phyloP scores from a whole-genome alignment of 257 asterid genomes.

The Sherardia arvensis region DNA sequence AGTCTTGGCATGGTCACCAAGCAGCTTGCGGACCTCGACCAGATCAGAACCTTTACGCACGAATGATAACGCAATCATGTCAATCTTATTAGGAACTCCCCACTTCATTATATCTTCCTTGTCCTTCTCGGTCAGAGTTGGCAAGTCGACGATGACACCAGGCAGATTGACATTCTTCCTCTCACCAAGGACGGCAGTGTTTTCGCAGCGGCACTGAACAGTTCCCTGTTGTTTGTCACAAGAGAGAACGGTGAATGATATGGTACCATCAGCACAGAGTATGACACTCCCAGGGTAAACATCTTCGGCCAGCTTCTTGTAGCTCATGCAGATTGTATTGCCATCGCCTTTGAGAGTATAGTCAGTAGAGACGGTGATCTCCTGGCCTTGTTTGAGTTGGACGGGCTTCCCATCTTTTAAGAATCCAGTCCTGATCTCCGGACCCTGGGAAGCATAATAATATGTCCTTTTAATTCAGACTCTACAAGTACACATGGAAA shows the following conservation, averaged over 20 bases:
- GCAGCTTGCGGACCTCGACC: constrained; percentile 28
- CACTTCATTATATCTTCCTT: constrained; percentile 30
- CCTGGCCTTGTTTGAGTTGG: constrained; percentile 32
- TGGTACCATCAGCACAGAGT: constrained; percentile 37
- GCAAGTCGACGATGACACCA: constrained; percentile 28
- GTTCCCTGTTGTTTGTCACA: constrained; percentile 18
- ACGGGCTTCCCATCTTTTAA: constrained; percentile 28
- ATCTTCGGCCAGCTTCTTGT: constrained; percentile 33
- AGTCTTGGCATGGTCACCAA: constrained; percentile 22
- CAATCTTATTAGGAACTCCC: constrained; percentile 35
- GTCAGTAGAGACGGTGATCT: constrained; percentile 33
- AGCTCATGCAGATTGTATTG: constrained; percentile 33
- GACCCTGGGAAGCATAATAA: constrained; percentile 30
- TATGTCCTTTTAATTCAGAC: no score
- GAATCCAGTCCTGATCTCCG: constrained; percentile 35
- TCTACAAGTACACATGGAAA: no score
- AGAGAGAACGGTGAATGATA: constrained; percentile 25
- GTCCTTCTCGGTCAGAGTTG: constrained; percentile 37
- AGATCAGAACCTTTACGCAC: constrained; percentile 38
- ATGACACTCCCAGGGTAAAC: constrained; percentile 26
- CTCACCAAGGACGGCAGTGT: constrained; percentile 33
- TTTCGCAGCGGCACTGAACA: constrained; percentile 38
- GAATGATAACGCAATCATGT: constrained; percentile 32
- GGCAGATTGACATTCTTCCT: constrained; percentile 38
- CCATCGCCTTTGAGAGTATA: constrained; percentile 27